These are phyloP conservation scores for Coprinopsis marcescibilis DNA, from an alignment of 768 basidiomycete genomes.

Conservation along the genomic window DNA sequence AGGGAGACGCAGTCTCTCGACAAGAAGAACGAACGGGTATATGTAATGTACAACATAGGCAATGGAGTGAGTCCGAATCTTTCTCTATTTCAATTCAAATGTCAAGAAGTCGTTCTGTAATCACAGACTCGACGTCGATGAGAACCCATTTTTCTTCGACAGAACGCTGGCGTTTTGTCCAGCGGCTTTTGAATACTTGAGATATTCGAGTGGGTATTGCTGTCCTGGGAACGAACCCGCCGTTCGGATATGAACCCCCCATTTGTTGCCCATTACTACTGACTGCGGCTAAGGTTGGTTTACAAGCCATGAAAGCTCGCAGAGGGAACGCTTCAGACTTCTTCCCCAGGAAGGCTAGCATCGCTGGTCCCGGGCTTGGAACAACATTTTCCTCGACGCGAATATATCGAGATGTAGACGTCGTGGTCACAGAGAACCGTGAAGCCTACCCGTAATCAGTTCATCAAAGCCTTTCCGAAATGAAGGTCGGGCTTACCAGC, in stretches of 20 bases:
- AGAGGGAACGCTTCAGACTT: no score
- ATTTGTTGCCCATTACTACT: no score
- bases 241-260: no score
- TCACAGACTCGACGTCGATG: slow-evolving; percentile 4
- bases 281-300: background rate
- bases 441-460: slow-evolving; percentile 4
- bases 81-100: no score
- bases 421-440: slow-evolving; percentile 9
- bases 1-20: background rate
- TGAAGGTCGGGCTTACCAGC: slow-evolving; percentile 1
- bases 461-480: background rate
- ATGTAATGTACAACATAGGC: no score
- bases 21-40: background rate
- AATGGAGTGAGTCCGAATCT: no score
- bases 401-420: slow-evolving; percentile 10
- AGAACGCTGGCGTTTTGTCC: background rate
- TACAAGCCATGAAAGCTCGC: background rate
- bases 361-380: slow-evolving; percentile 6
- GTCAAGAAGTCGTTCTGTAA: slow-evolving; percentile 1
- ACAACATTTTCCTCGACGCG: slow-evolving; percentile 3
- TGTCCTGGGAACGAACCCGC: background rate
- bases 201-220: slow-evolving; percentile 2
- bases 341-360: no score
- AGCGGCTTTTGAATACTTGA: slow-evolving; percentile 6
- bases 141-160: slow-evolving; percentile 7